Evolutionary conservation across 768 basidiomycete species (phyloP), one percentile per base, ranked within the genome.

Genomic region (Agrocybe chaxingu): DNA sequence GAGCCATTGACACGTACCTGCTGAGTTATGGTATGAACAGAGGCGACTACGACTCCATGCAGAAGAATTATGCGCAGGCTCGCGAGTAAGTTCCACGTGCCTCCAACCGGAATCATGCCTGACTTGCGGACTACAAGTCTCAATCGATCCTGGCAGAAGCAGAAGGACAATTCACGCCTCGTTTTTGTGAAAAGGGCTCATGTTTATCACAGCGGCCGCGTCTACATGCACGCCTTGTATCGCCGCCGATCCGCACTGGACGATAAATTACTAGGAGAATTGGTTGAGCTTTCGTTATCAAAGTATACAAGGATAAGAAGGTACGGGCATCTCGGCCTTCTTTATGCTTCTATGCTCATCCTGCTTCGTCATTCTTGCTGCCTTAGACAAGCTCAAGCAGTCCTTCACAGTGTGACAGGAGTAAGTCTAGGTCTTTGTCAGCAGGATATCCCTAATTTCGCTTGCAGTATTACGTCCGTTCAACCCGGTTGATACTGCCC

Each of bases 121-220:
- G 32, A 53, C 12, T 7, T 18, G 30, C 43, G 10, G 31, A 32
- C 13, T 44, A 46, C 50, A 49, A 87, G 86, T 53, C 68, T 81
- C 48, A 85, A 84, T 55, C 83, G 86, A 8, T 72, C 80, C 48
- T 89, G 84, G 78, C 57, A 77, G 8, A 79, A 77, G 57, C 92
- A 93, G 68, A 85, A 84, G 61, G 78, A 84, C 48, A 91, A 87
- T 63, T 82, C 85, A 2, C 79, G 92, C 7, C 66, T 86, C 24
- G 82, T 89, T 7, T 84, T 85, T 63, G 64, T 90, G 42, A 89
- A 88, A 62, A 80, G 90, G 11, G 89, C 89, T 3, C 86, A 89
- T 57, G 73, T 87, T 7, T 91, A 89, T 66, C 87, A 89, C 54
- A 83, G 79, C 42, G 81, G 81, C 7, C 81, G 90, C 29, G 70